phyloP scores from a whole-genome alignment of 1,284 basidiomycete species.

The Lentinula novae-zelandiae region DNA sequence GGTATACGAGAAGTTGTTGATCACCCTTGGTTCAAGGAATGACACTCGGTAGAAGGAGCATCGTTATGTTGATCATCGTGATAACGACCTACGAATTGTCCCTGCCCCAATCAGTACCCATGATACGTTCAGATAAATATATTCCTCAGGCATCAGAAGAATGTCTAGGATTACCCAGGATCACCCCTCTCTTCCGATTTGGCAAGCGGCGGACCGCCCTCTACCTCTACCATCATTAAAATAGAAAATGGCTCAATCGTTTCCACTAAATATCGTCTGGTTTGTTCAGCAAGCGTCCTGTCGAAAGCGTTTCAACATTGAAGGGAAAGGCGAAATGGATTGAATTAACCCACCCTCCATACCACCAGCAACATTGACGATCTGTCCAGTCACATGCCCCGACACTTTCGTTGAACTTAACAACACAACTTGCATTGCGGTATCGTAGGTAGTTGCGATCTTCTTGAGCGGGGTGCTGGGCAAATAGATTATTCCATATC shows the following conservation, averaged over 20 bases:
- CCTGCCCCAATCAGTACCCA: no score
- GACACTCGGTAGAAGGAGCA: no score
- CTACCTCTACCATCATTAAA: no score
- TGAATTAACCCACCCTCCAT: conserved; percentile 58
- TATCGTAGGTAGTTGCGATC: conserved; percentile 56
- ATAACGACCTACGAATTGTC: no score
- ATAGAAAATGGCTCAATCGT: no score
- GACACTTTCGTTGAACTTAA: conserved; percentile 61
- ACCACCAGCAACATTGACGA: conserved; percentile 70
- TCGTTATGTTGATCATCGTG: no score
- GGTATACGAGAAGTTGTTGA: conserved; percentile 27
- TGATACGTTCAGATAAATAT: no score
- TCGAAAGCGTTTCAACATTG: neutral
- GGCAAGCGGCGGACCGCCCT: no score
- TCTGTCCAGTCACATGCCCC: conserved; percentile 70
- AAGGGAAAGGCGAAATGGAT: neutral
- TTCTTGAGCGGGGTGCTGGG: conserved; percentile 69
- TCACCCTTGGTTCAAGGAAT: conserved; percentile 26
- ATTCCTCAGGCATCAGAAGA: no score
- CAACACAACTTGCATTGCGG: conserved; percentile 64
- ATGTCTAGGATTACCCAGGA: no score
- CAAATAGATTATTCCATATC: neutral
- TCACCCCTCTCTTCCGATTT: no score
- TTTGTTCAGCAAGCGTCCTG: conserved; percentile 3
- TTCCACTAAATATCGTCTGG: neutral